A percentile compares a stretch with the other conserved stretches of the same genome.
Evolutionary conservation across 1,139 yeast genomes (phyloP).

Genomic region (Williopsis jadinii): DNA sequence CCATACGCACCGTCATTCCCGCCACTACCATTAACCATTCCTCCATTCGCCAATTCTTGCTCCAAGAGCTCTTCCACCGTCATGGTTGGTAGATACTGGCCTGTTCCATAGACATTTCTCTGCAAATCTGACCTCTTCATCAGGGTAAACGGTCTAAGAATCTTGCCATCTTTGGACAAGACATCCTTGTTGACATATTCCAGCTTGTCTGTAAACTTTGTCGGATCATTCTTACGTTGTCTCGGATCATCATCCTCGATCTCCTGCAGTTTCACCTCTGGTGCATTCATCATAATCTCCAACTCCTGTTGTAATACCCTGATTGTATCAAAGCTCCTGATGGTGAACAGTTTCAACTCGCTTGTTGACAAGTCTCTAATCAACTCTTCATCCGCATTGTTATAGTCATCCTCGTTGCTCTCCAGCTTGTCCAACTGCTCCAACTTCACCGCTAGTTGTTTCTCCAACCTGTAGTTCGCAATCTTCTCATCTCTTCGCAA

Average conservation of each 20-base stretch:
- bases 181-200: constrained; percentile 39
- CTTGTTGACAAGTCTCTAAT: constrained; percentile 47
- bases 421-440: constrained; percentile 28
- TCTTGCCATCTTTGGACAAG: constrained; percentile 64
- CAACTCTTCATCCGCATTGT: constrained; percentile 52
- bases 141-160: constrained; percentile 78
- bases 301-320: constrained; percentile 52
- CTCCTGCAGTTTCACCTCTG: constrained; percentile 21
- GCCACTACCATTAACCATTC: constrained; percentile 50
- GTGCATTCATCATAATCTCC: constrained; percentile 39
- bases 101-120: constrained; percentile 77
- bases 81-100: constrained; percentile 92
- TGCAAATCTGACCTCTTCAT: constrained; percentile 55
- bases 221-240: constrained; percentile 20
- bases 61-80: constrained; percentile 88
- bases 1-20: constrained; percentile 32
- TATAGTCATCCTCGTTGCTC: constrained; percentile 28
- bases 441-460: constrained; percentile 41
- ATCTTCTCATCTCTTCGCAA: constrained; percentile 66
- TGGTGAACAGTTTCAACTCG: constrained; percentile 44
- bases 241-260: constrained; percentile 11
- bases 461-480: constrained; percentile 55
- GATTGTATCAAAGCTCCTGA: constrained; percentile 47
- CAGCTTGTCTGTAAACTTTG: constrained; percentile 47
- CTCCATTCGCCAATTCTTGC: constrained; percentile 78